Percentiles rank a stretch among this genome's conserved stretches.
phyloP scores from a whole-genome alignment of 805 yeast species.

The Monosporozyma aquatica region DNA sequence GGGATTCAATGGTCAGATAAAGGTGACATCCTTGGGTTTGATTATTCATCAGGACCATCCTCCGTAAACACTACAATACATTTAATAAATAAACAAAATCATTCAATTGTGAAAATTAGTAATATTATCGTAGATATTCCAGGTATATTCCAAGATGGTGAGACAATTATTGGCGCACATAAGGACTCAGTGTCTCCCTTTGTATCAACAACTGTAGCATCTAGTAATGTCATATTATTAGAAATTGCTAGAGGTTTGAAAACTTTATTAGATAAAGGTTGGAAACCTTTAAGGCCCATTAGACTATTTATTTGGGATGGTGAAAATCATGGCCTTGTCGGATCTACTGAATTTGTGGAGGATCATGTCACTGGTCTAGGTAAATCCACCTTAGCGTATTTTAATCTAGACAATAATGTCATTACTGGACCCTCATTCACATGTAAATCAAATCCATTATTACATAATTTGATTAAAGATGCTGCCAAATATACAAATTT shows the following conservation, averaged over 20 bases:
- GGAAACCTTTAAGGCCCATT: conserved; percentile 68
- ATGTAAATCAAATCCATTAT: conserved; percentile 48
- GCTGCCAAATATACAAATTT: conserved; percentile 41
- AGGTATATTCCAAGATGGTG: conserved; percentile 46
- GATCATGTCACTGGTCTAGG: conserved; percentile 39
- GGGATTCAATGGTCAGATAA: conserved; percentile 33
- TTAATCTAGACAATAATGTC: conserved; percentile 39
- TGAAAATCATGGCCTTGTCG: conserved; percentile 62
- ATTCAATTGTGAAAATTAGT: conserved; percentile 36
- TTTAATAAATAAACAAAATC: conserved; percentile 36
- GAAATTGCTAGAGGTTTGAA: conserved; percentile 47
- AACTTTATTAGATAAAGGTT: conserved; percentile 39
- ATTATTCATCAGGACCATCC: conserved; percentile 43
- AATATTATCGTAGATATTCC: conserved; percentile 48
- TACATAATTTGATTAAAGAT: conserved; percentile 37
- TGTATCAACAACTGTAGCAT: conserved; percentile 44
- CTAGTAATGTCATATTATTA: conserved; percentile 41
- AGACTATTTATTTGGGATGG: conserved; percentile 76
- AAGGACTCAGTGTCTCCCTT: conserved; percentile 44
- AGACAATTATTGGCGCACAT: conserved; percentile 46
- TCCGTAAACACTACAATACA: conserved; percentile 23
- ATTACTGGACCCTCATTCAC: conserved; percentile 43
- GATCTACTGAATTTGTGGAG: conserved; percentile 74
- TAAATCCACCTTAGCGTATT: conserved; percentile 45
- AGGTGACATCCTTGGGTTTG: conserved; percentile 37